A percentile compares a stretch with the other conserved stretches of the same genome.
These are phyloP conservation scores for Trichosporon ovoides DNA, from an alignment of 1,284 basidiomycete genomes.

Conservation along the genomic window DNA sequence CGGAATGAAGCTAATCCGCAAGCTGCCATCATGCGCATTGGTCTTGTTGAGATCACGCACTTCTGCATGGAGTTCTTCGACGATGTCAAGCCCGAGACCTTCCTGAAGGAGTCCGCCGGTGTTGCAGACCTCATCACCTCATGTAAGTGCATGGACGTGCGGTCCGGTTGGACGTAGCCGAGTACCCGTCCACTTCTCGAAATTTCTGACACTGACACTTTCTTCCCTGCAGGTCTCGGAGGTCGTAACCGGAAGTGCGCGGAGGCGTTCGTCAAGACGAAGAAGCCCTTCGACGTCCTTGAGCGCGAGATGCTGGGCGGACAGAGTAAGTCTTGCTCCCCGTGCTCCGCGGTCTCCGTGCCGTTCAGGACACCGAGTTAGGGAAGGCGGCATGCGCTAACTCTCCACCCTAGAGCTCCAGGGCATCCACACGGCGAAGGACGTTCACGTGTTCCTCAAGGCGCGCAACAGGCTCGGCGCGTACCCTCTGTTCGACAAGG, in stretches of 20 bases:
- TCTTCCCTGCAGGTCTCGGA: conserved; percentile 53
- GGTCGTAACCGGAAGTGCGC: conserved; percentile 54
- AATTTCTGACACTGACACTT: no score
- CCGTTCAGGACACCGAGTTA: no score
- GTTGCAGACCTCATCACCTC: conserved; percentile 59
- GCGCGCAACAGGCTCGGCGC: conserved; percentile 51
- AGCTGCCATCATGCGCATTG: conserved; percentile 58
- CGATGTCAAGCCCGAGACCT: conserved; percentile 53
- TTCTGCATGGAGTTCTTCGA: conserved; percentile 56
- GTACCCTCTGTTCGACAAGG: conserved; percentile 56
- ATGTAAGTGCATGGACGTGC: conserved; percentile 47
- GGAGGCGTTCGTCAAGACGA: conserved; percentile 53
- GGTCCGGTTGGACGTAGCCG: not conserved
- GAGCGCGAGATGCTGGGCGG: conserved; percentile 57
- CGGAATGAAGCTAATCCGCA: not conserved
- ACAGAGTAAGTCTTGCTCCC: conserved; percentile 50
- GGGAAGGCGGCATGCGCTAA: conserved; percentile 3
- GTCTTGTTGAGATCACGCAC: conserved; percentile 52
- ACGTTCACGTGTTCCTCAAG: conserved; percentile 53
- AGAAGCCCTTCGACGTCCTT: conserved; percentile 52
- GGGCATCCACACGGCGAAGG: conserved; percentile 53
- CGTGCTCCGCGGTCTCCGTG: not conserved
- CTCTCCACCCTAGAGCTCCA: conserved; percentile 49
- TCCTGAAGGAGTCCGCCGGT: conserved; percentile 54
- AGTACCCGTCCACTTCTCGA: no score